These are phyloP conservation scores for Halophytophthora polymorphica DNA, from an alignment of 352 stramenopile genomes.

Conservation along the genomic window DNA sequence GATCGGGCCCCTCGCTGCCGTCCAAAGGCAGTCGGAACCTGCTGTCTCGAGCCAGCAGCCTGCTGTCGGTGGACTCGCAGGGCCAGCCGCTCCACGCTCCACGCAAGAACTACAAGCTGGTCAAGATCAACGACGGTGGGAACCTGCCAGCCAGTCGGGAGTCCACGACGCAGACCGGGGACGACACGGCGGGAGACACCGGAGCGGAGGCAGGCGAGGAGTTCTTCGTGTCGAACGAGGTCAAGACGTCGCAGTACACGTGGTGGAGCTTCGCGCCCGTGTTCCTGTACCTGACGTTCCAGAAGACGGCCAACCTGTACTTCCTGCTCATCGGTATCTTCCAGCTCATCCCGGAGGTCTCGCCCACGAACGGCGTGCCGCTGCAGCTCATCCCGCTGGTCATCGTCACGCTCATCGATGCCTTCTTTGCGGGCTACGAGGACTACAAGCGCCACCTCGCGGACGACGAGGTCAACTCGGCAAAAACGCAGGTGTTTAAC, in stretches of 20 bases:
- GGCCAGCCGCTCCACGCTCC: not conserved
- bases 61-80: constrained; percentile 62
- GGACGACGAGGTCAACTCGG: constrained; percentile 72
- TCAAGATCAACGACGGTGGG: constrained; percentile 69
- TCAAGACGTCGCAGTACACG: constrained; percentile 86
- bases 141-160: constrained; percentile 22
- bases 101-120: constrained; percentile 60
- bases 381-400: constrained; percentile 79
- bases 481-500: constrained; percentile 66
- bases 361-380: constrained; percentile 73
- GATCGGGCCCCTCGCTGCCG: constrained; percentile 18
- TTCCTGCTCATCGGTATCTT: constrained; percentile 89
- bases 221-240: constrained; percentile 71
- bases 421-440: constrained; percentile 78
- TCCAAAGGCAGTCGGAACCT: constrained; percentile 28
- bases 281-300: constrained; percentile 85
- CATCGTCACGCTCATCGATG: constrained; percentile 84
- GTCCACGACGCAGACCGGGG: not conserved
- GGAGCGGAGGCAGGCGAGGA: constrained; percentile 20
- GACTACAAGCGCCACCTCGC: constrained; percentile 83
- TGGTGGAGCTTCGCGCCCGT: constrained; percentile 88
- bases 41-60: constrained; percentile 45
- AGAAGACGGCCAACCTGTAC: constrained; percentile 88
- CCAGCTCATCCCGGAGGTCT: constrained; percentile 83
- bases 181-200: constrained; percentile 7